Conservation (phyloP, 805 yeast genomes). For the Saccharomycopsis lassenensis region DNA sequence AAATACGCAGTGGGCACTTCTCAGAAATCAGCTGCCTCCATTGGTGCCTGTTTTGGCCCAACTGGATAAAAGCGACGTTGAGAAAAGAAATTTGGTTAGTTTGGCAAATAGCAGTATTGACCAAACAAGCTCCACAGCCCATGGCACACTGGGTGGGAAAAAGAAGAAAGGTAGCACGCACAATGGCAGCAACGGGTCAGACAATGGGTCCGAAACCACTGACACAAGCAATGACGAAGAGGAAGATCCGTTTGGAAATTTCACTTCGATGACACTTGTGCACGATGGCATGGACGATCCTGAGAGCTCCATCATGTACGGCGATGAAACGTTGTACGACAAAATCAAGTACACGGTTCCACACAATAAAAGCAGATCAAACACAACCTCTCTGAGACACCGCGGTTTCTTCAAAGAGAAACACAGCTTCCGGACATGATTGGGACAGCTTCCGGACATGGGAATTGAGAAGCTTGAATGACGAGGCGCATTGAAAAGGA, state of each 20-base stretch:
- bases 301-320: slow-evolving; percentile 38
- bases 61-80: slow-evolving; percentile 19
- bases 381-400: slow-evolving; percentile 1
- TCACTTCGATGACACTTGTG: slow-evolving; percentile 77
- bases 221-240: slow-evolving; percentile 23
- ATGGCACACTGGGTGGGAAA: slow-evolving; percentile 16
- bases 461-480: too few species aligned
- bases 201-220: slow-evolving; percentile 20
- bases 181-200: slow-evolving; percentile 24
- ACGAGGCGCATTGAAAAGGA: too few species aligned
- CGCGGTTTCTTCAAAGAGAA: slow-evolving; percentile 17
- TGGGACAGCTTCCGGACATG: neutral
- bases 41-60: slow-evolving; percentile 74
- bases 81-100: slow-evolving; percentile 7
- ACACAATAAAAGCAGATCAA: slow-evolving; percentile 1
- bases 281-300: slow-evolving; percentile 44
- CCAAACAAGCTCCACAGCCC: too few species aligned
- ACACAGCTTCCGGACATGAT: slow-evolving; percentile 9
- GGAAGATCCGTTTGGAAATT: slow-evolving; percentile 73
- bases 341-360: slow-evolving; percentile 48
- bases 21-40: slow-evolving; percentile 90
- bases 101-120: slow-evolving; percentile 11
- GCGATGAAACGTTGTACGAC: slow-evolving; percentile 33
- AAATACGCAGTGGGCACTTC: slow-evolving; percentile 86
- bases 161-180: slow-evolving; percentile 22